Evolutionary conservation across 2,329 filamentous ascomycete genomes (phyloP), one percentile per base, ranked within the genome.

Genomic region (Camptophora hylomeconis): DNA sequence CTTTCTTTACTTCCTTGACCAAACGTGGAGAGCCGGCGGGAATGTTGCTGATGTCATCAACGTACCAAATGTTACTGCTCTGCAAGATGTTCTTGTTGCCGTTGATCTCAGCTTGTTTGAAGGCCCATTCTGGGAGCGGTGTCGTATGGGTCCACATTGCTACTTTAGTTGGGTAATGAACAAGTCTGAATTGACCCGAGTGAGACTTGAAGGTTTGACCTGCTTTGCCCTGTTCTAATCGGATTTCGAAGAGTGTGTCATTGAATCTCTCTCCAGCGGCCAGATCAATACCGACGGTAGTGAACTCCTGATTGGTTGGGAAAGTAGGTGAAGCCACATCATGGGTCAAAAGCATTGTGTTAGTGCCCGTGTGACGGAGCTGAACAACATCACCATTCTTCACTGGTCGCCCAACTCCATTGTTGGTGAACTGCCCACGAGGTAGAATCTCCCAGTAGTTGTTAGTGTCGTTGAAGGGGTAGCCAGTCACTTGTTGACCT

Each of bases 71-170:
- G 53, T 98, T 98, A 53, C 83, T 93, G 51, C 79, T 76, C 38
- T 87, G 80, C 16, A 75, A 66, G 30, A 92, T 63, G 52, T 93
- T 92, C 71, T 98, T 98, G 67, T 98, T 98, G 36, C 89, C 89
- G 56, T 98, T 98, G 64, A 98, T 94, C 54, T 98, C 89, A 49
- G 92, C 87, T 57, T 98, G 89, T 56, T 92, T 89, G 63, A 80
- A 87, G 15, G 70, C 89, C 89, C 89, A 98, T 3, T 98, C 89
- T 4, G 89, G 89, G n/a, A 98, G 72, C 27, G 89, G 82, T 35
- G 75, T 89, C 19, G 80, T 80, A 56, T 95, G 87, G 16, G 89
- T 98, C 89, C 89, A 98, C 87, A 98, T 92, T 41, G 89, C 87
- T 28, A 98, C 89, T 55, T 92, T 92, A 54, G 83, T 92, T 5